phyloP scores from a whole-genome alignment of 192 early-diverging fungal genomes.

The Haplosporangium gracile region DNA sequence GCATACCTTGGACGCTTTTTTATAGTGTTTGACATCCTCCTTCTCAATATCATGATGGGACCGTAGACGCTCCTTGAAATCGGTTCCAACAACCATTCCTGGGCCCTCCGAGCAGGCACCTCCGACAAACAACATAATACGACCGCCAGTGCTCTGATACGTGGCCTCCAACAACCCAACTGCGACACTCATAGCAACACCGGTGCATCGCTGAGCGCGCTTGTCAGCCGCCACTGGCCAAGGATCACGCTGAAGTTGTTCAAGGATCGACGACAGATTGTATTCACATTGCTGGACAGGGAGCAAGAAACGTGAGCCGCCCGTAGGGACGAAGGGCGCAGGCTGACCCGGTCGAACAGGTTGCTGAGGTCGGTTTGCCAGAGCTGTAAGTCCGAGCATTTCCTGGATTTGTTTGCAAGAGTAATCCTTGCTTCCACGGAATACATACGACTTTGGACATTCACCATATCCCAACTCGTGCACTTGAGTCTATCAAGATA shows the following conservation, averaged over 20 bases:
- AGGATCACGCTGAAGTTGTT: slow-evolving; percentile 97
- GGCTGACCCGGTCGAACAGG: slow-evolving; percentile 60
- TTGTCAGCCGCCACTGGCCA: slow-evolving; percentile 94
- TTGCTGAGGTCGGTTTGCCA: slow-evolving; percentile 57
- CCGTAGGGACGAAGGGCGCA: slow-evolving; percentile 56
- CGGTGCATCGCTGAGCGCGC: slow-evolving; percentile 94
- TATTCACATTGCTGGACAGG: slow-evolving; percentile 97
- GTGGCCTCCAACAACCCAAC: slow-evolving; percentile 92
- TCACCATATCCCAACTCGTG: slow-evolving; percentile 97
- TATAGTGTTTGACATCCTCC: slow-evolving; percentile 91
- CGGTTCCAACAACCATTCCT: slow-evolving; percentile 92
- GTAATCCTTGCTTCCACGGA: slow-evolving; percentile 98
- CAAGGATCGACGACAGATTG: slow-evolving; percentile 92
- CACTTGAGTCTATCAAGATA: slow-evolving; percentile 81
- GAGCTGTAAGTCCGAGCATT: slow-evolving; percentile 89
- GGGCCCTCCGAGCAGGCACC: slow-evolving; percentile 96
- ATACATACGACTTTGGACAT: slow-evolving; percentile 98
- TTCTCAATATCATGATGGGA: slow-evolving; percentile 99
- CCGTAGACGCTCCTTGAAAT: slow-evolving; percentile 94
- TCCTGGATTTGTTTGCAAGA: slow-evolving; percentile 95
- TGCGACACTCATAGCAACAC: slow-evolving; percentile 94
- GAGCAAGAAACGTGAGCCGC: slow-evolving; percentile 83
- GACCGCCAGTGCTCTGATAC: slow-evolving; percentile 91
- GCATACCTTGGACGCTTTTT: slow-evolving; percentile 88
- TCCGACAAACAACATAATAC: slow-evolving; percentile 94